phyloP scores from a whole-genome alignment of 352 stramenopile species.

The Blastocystis sp. region DNA sequence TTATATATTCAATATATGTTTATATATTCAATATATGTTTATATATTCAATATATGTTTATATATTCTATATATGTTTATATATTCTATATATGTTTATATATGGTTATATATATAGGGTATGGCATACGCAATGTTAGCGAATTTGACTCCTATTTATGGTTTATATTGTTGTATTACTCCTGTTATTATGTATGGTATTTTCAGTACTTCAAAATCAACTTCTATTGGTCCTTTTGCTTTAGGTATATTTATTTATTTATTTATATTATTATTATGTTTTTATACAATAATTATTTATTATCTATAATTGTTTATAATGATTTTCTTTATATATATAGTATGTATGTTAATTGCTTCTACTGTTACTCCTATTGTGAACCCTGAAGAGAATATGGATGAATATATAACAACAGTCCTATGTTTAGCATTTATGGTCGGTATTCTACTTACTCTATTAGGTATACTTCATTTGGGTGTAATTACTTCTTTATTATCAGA shows the following conservation, averaged over 20 bases:
- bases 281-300: slow-evolving; percentile 23
- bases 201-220: slow-evolving; percentile 38
- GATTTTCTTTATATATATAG: slow-evolving; percentile 1
- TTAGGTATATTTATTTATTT: too few species aligned
- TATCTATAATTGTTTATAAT: slow-evolving; percentile 37
- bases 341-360: slow-evolving; percentile 28
- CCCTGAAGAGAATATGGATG: background rate
- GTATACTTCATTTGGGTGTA: slow-evolving; percentile 38
- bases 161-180: slow-evolving; percentile 40
- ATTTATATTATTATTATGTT: too few species aligned
- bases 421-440: slow-evolving; percentile 32
- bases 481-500: slow-evolving; percentile 41
- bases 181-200: slow-evolving; percentile 42
- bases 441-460: slow-evolving; percentile 38
- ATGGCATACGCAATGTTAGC: slow-evolving; percentile 43
- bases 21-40: too few species aligned
- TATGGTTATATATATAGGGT: slow-evolving; percentile 17
- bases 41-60: too few species aligned
- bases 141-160: slow-evolving; percentile 39
- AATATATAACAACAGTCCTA: slow-evolving; percentile 10
- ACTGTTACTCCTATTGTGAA: background rate
- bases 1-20: too few species aligned
- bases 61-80: too few species aligned
- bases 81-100: background rate
- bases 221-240: slow-evolving; percentile 40